These are phyloP conservation scores for Arachnopeziza araneosa DNA, from an alignment of 2,329 filamentous ascomycete genomes.

Conservation along the genomic window DNA sequence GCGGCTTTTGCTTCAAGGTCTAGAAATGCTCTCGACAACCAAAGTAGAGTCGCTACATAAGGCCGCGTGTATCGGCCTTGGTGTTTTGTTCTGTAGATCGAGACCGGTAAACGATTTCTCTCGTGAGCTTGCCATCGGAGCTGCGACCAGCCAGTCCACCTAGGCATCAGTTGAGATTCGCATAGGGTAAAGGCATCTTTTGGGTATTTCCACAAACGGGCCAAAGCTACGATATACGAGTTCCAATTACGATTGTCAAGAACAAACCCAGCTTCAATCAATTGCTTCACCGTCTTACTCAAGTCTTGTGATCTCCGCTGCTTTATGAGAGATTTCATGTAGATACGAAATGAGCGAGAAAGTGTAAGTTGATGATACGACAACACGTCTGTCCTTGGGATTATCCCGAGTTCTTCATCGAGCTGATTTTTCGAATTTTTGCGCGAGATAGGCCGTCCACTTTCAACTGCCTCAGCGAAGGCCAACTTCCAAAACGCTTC, in stretches of 20 bases:
- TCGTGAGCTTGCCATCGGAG: conserved; percentile 19
- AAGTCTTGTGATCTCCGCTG: conserved; percentile 50
- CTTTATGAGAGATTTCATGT: conserved; percentile 44
- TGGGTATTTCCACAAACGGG: conserved; percentile 47
- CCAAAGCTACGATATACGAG: conserved; percentile 63
- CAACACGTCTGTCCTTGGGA: conserved; percentile 3
- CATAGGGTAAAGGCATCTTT: conserved; percentile 67
- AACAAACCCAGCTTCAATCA: conserved; percentile 58
- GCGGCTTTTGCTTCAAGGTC: conserved; percentile 24
- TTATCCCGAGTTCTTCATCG: background rate
- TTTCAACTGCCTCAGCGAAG: conserved; percentile 45
- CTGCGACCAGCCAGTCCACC: conserved; percentile 67
- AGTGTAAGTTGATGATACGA: conserved; percentile 36
- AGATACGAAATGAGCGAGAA: conserved; percentile 38
- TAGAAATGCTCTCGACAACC: conserved; percentile 25
- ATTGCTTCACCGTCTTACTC: conserved; percentile 43
- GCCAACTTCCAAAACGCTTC: conserved; percentile 61
- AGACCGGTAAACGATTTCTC: conserved; percentile 22
- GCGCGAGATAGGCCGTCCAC: conserved; percentile 31
- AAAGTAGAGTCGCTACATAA: conserved; percentile 26
- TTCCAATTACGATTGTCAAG: conserved; percentile 80
- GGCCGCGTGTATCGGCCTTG: conserved; percentile 25
- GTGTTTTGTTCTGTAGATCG: conserved; percentile 20
- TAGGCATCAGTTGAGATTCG: conserved; percentile 71
- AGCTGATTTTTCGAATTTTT: conserved; percentile 1